Conservation (phyloP, 106 monocot species). For the Dendrobium nobile region DNA sequence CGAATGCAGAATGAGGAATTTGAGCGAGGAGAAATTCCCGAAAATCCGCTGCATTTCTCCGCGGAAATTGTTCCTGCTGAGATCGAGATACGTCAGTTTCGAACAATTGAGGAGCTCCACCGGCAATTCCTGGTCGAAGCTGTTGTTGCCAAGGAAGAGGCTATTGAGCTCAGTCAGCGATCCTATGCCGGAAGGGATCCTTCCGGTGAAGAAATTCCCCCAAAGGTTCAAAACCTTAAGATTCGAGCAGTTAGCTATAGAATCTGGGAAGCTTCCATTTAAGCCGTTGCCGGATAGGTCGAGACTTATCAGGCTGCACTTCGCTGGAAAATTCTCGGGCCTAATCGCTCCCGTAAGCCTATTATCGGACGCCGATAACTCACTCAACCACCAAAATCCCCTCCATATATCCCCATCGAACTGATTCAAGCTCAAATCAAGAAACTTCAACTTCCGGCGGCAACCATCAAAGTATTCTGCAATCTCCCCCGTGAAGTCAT, state of each 20-base stretch:
- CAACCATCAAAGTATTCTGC: constrained; percentile 36
- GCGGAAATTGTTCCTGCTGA: constrained; percentile 55
- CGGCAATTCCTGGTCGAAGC: constrained; percentile 47
- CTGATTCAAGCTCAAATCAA: constrained; percentile 60
- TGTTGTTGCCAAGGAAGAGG: constrained; percentile 56
- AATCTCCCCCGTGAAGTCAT: constrained; percentile 51
- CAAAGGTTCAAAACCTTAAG: constrained; percentile 32
- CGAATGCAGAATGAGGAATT: constrained; percentile 37
- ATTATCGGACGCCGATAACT: constrained; percentile 53
- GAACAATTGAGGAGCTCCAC: constrained; percentile 41
- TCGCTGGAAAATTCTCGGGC: constrained; percentile 21
- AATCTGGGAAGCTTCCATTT: constrained; percentile 35
- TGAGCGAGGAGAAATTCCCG: constrained; percentile 33
- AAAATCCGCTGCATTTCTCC: constrained; percentile 51
- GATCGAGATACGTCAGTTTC: constrained; percentile 52
- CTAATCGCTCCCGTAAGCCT: constrained; percentile 33
- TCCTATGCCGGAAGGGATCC: constrained; percentile 51
- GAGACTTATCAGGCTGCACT: constrained; percentile 34
- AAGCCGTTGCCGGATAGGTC: constrained; percentile 56
- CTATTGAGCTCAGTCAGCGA: constrained; percentile 27
- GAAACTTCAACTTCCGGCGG: constrained; percentile 26
- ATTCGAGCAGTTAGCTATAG: constrained; percentile 50
- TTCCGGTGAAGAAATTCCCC: constrained; percentile 46
- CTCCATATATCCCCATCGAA: constrained; percentile 55
- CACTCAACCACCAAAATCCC: constrained; percentile 25